These are phyloP conservation scores for Epichloe baconii DNA, from an alignment of 2,329 filamentous ascomycete species.

Conservation along the genomic window DNA sequence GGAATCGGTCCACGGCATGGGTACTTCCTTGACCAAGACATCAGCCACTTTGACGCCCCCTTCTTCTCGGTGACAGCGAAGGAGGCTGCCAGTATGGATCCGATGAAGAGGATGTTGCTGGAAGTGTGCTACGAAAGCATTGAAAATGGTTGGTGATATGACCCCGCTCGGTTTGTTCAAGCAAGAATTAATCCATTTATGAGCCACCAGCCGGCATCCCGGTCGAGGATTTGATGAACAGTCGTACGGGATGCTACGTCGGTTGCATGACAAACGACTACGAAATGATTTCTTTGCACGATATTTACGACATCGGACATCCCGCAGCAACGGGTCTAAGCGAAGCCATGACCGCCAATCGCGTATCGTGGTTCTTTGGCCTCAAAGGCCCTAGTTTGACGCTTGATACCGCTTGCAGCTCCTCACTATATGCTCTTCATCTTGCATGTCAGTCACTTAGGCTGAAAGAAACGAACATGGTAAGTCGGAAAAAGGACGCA, in stretches of 20 bases:
- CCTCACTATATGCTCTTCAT: constrained; percentile 20
- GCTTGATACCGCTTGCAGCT: constrained; percentile 26
- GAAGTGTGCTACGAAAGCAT: constrained; percentile 14
- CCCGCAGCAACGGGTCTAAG: background rate
- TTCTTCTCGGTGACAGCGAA: constrained; percentile 11
- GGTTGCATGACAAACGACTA: too few relatives aligned
- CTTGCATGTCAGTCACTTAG: constrained; percentile 8
- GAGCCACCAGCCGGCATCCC: too few relatives aligned
- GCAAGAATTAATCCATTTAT: too few relatives aligned
- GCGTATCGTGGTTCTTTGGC: constrained; percentile 9
- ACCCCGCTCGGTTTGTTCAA: too few relatives aligned
- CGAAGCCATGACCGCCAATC: constrained; percentile 4
- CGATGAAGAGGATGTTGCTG: constrained; percentile 15
- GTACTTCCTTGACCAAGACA: constrained; percentile 20
- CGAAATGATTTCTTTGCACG: too few relatives aligned
- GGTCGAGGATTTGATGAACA: too few relatives aligned
- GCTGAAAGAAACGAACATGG: background rate
- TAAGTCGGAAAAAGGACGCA: too few relatives aligned
- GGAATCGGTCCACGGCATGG: background rate
- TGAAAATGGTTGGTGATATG: constrained; percentile 6
- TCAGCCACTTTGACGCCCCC: constrained; percentile 36
- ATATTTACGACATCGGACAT: too few relatives aligned
- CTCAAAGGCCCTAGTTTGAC: constrained; percentile 12
- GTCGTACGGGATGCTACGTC: too few relatives aligned
- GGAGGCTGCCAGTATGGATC: constrained; percentile 16